A percentile compares a stretch with the other conserved stretches of the same genome.
phyloP scores from a whole-genome alignment of 371 early-diverging fungal species.

The Lichtheimia ornata region DNA sequence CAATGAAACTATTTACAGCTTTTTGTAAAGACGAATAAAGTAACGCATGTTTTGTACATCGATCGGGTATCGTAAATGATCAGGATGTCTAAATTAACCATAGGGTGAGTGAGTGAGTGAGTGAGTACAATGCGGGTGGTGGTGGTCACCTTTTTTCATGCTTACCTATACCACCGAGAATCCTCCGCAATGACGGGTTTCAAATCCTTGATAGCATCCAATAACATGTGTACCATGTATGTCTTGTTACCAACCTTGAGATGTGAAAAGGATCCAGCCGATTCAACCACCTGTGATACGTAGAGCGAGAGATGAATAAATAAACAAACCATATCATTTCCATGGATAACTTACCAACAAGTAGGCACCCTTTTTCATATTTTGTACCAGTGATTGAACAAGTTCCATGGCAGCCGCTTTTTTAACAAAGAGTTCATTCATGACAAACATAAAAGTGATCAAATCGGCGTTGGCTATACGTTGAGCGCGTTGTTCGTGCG shows the following conservation, averaged over 20 bases:
- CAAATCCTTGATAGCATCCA: conserved; percentile 81
- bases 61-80: conserved; percentile 71
- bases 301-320: background rate
- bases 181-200: conserved; percentile 69
- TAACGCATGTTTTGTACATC: conserved; percentile 90
- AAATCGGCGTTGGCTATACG: conserved; percentile 65
- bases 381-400: conserved; percentile 64
- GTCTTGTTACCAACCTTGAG: conserved; percentile 71
- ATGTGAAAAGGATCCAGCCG: conserved; percentile 93
- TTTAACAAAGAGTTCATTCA: conserved; percentile 87
- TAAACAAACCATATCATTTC: too few relatives aligned
- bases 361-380: conserved; percentile 68
- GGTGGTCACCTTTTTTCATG: background rate
- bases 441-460: conserved; percentile 87
- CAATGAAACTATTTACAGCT: conserved; percentile 10
- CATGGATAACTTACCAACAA: conserved; percentile 59
- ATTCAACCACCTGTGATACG: conserved; percentile 79
- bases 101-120: background rate
- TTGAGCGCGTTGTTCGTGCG: conserved; percentile 24
- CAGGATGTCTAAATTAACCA: conserved; percentile 48
- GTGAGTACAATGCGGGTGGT: background rate
- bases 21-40: conserved; percentile 81
- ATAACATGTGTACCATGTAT: conserved; percentile 86
- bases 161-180: conserved; percentile 83
- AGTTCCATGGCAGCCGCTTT: conserved; percentile 77